A percentile compares a stretch with the other conserved stretches of the same genome.
These are phyloP conservation scores for Jamesozyma rosinii DNA, from an alignment of 805 yeast genomes.

Conservation along the genomic window DNA sequence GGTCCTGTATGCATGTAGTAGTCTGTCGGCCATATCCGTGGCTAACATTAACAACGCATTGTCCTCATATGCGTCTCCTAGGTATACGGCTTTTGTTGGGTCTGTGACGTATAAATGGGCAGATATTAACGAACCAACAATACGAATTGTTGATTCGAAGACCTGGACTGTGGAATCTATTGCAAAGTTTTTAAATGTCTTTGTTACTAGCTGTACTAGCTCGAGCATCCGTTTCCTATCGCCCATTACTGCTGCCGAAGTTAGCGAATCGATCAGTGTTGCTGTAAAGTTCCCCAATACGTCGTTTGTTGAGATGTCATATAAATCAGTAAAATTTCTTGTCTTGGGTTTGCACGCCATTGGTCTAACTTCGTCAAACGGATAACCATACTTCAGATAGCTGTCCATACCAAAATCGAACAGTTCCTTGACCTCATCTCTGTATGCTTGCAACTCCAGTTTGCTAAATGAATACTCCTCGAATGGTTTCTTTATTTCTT, in stretches of 20 bases:
- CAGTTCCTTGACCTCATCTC: conserved; percentile 42
- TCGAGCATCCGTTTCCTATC: conserved; percentile 48
- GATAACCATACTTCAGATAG: conserved; percentile 63
- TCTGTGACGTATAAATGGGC: conserved; percentile 65
- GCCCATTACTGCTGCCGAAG: conserved; percentile 65
- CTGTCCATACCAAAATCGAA: conserved; percentile 70
- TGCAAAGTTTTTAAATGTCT: conserved; percentile 39
- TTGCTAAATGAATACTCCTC: conserved; percentile 19
- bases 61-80: conserved; percentile 49
- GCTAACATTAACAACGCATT: conserved; percentile 57
- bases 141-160: conserved; percentile 75
- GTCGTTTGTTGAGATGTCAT: conserved; percentile 61
- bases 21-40: conserved; percentile 59
- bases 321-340: conserved; percentile 46
- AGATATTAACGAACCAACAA: conserved; percentile 72
- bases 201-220: conserved; percentile 35
- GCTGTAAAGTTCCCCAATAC: conserved; percentile 76
- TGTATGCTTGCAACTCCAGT: conserved; percentile 25
- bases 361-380: conserved; percentile 76
- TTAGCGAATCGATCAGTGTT: conserved; percentile 71
- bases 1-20: conserved; percentile 63
- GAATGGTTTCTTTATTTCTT: too few relatives aligned
- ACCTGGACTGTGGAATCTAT: conserved; percentile 72
- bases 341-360: conserved; percentile 59
- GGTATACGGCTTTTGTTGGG: conserved; percentile 33